A percentile compares a stretch with the other conserved stretches of the same genome.
Evolutionary conservation across 331 rosid species (phyloP).

Genomic region (Rhamnella rubrinervis): DNA sequence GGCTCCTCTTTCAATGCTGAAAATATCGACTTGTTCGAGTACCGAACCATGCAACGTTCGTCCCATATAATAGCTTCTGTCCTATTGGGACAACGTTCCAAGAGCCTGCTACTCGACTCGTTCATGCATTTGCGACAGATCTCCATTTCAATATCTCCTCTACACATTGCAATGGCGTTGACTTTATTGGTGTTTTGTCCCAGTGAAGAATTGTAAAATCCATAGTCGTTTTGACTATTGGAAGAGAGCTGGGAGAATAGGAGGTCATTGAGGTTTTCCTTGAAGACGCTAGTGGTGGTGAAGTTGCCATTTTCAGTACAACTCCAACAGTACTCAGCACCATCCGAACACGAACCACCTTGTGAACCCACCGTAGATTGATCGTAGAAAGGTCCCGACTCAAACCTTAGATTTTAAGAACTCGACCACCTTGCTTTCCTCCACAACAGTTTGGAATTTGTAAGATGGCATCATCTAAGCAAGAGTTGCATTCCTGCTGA

Average conservation of each 20-base stretch:
- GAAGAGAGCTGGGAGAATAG: constrained; percentile 6
- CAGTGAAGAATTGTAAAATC: background rate
- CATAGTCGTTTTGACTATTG: background rate
- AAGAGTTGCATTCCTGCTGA: background rate
- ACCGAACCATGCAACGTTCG: background rate
- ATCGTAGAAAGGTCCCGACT: background rate
- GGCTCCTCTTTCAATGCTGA: background rate
- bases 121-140: background rate
- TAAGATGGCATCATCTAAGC: background rate
- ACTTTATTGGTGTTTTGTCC: no score
- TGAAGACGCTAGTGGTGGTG: background rate
- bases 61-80: no score
- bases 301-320: background rate
- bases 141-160: no score
- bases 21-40: constrained; percentile 18
- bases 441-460: background rate
- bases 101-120: background rate
- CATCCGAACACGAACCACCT: background rate
- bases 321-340: background rate
- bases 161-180: no score
- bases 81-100: background rate
- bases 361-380: background rate
- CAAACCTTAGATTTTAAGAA: constrained; percentile 22
- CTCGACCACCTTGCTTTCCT: constrained; percentile 19
- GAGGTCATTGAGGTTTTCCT: constrained; percentile 7